Evolutionary conservation across 129 eudicot genomes (phyloP), one percentile per base, ranked within the genome.

Genomic region (Chrysanthemum seticuspe): DNA sequence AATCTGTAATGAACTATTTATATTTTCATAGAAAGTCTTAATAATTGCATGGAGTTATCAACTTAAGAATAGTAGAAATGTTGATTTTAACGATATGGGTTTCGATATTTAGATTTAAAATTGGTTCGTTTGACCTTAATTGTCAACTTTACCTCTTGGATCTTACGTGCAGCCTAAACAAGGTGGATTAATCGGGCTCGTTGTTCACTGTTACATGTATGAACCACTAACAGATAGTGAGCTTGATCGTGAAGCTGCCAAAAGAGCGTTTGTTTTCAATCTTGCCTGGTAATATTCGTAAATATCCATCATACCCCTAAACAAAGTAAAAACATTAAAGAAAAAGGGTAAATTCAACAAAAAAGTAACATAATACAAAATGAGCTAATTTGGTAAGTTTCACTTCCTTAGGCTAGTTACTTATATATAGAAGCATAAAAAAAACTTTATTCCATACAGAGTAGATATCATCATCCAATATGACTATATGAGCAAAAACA

Each of bases 151-250:
- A 56, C 75, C 36, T 15, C 12, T 67, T 63, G 25, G 13, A 62
- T 25, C 8, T 62, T 40, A 18, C 49, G 40, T 70, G 81, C 83
- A 91, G 89, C 69, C 69, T 10, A 80, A 62, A 73, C 86, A 79
- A 77, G 77, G 85, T 62, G 97, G 97, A 15, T 14, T 65, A 47
- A 68, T 91, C 1, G 87, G 97, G 36, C 78, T 91, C 1, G 75
- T 72, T 25, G 79, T 62, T 27, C 66, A 55, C n/a, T 74, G 76
- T 31, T 75, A 31, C 62, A 80, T 84, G 84, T 87, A 8, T 62
- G 78, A 77, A 70, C 97, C 95, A 16, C 25, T 83, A 19, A 80
- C 81, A 0, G 87, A 85, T 18, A 69, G 67, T 44, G 76, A 76
- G 21, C 57, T 64, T 67, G 91, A 81, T 65, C 68, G 36, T 3